Conservation (phyloP, 1,284 basidiomycete species). For the Pseudomicrostroma phylloplanum region DNA sequence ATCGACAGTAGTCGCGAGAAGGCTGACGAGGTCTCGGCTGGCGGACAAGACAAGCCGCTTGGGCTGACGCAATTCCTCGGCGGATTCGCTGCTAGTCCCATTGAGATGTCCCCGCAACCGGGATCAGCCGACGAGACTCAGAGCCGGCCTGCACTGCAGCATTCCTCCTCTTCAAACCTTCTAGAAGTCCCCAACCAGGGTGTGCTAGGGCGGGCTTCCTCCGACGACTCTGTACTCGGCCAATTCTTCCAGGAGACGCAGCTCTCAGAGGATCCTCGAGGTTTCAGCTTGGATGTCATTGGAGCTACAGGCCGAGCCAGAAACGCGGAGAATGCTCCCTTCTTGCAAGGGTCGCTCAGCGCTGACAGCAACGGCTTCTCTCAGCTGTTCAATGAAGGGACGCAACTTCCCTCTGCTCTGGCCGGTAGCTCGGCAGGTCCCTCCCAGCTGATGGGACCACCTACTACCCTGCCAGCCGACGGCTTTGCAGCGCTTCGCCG, state of each 20-base stretch:
- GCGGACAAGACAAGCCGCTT: too few relatives aligned
- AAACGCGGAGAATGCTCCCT: constrained; percentile 3
- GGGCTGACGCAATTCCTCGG: too few relatives aligned
- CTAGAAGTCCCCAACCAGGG: too few relatives aligned
- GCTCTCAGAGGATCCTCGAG: constrained; percentile 22
- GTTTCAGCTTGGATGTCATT: constrained; percentile 38
- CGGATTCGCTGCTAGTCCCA: too few relatives aligned
- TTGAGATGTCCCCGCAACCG: too few relatives aligned
- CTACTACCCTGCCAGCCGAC: constrained; percentile 27
- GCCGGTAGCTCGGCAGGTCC: background rate
- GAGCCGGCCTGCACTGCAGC: too few relatives aligned
- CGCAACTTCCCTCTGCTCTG: background rate
- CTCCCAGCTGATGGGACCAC: constrained; percentile 31
- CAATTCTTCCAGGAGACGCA: constrained; percentile 45
- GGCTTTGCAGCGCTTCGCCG: constrained; percentile 40
- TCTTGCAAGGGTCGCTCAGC: constrained; percentile 15
- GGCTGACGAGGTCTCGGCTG: too few relatives aligned
- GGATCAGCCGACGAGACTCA: too few relatives aligned
- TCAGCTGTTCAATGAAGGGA: constrained; percentile 25
- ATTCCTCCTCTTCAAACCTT: too few relatives aligned
- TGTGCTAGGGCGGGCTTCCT: background rate
- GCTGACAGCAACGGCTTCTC: constrained; percentile 31
- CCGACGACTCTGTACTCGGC: constrained; percentile 35
- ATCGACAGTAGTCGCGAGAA: too few relatives aligned
- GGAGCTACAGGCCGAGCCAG: constrained; percentile 10